Conservation (phyloP, 1,284 basidiomycete species). For the Mrakiaceae sp. region DNA sequence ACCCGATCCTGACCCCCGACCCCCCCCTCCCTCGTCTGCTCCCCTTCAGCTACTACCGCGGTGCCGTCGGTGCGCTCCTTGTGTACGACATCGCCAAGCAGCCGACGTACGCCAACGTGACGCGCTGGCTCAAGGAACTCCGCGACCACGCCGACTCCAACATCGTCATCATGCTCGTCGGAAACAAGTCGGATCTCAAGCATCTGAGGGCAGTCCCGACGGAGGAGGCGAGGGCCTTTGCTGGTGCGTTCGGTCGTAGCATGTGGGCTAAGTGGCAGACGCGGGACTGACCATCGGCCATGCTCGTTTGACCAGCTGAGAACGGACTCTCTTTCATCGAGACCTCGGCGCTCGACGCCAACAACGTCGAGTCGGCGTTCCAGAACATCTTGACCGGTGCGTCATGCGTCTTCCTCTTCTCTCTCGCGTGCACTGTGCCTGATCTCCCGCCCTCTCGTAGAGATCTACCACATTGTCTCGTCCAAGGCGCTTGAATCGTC, state of each 20-base stretch:
- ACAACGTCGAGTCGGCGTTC: constrained; percentile 95
- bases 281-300: background rate
- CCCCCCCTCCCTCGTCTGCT: background rate
- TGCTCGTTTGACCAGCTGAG: constrained; percentile 40
- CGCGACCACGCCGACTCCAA: constrained; percentile 87
- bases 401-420: constrained; percentile 24
- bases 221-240: constrained; percentile 75
- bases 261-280: constrained; percentile 34
- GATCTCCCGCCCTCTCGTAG: constrained; percentile 37
- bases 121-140: constrained; percentile 96
- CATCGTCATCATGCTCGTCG: constrained; percentile 90
- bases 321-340: constrained; percentile 93
- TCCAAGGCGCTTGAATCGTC: constrained; percentile 77
- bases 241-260: constrained; percentile 47
- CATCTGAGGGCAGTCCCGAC: constrained; percentile 92
- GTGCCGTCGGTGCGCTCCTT: constrained; percentile 84
- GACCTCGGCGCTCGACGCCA: constrained; percentile 97
- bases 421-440: background rate
- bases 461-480: constrained; percentile 91
- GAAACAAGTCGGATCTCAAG: constrained; percentile 97
- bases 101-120: constrained; percentile 88
- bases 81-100: constrained; percentile 95
- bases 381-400: constrained; percentile 89
- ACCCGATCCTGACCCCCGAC: background rate
- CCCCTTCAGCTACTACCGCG: constrained; percentile 41